Evolutionary conservation across 306 rosid species (phyloP), one percentile per base, ranked within the genome.

Genomic region (Malus sieversii): DNA sequence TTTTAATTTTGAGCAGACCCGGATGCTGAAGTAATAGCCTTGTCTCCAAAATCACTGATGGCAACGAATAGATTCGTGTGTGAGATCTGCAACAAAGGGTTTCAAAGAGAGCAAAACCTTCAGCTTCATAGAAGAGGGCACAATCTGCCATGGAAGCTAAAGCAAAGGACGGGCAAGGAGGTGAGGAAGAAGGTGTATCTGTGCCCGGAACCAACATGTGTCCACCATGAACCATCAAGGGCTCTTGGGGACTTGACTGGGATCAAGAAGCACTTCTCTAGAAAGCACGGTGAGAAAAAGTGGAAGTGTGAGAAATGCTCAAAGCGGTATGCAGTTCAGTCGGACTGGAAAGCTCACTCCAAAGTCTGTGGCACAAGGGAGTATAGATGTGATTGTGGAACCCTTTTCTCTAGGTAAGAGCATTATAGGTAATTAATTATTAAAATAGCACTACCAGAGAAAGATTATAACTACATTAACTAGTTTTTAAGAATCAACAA

Each of bases 271-370:
- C 98, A 93, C 85, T 93, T 93, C 63, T 88, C 66, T 74, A 88
- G 98, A 74, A 93, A 93, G 87, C 98, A 93, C 15, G 96, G 97
- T 0, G 98, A 93, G 86, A 93, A 93, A 88, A 91, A 89, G 33
- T 93, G 97, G 97, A 93, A 93, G 72, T 93, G 98, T 77, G 98
- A 91, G 3, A 93, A 90, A 70, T 93, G 98, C 75, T 91, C 97
- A 3, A 93, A 93, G 82, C 87, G 86, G 35, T 93, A 93, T 29
- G 98, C 98, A 1, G 98, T 93, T 86, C 96, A 91, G 59, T 93
- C 98, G 0, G 98, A 93, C 67, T 93, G 98, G 97, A 93, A 93
- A 81, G 98, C 98, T 59, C 98, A 93, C 83, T 93, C 93, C 80
- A 91, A 93, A 82, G 85, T 89, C 74, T 93, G 98, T 81, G 98